A percentile compares a stretch with the other conserved stretches of the same genome.
Conservation (phyloP, 2,329 filamentous ascomycete species). For the Penicillium decumbens region DNA sequence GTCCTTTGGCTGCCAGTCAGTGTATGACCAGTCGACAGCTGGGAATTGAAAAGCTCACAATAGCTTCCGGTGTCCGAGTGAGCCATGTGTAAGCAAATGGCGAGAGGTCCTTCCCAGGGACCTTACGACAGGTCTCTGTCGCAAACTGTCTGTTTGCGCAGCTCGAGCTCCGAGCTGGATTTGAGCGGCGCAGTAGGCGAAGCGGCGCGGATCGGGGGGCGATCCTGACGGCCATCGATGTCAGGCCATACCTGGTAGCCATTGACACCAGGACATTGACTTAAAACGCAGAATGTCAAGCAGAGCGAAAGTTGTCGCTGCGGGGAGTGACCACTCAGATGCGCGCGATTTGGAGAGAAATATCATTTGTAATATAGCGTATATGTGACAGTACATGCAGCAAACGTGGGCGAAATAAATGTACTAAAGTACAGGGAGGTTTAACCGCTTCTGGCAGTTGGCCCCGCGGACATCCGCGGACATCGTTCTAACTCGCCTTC, state of each 20-base stretch:
- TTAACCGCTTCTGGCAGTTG: conserved; percentile 1
- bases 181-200: conserved; percentile 4
- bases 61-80: conserved; percentile 27
- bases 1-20: conserved; percentile 21
- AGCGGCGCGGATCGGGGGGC: not conserved
- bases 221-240: not conserved
- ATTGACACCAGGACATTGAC: not conserved
- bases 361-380: not conserved
- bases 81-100: conserved; percentile 33
- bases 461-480: conserved; percentile 13
- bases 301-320: not conserved
- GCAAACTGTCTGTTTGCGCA: conserved; percentile 14
- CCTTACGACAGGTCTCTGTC: conserved; percentile 3
- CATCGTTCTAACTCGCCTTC: not conserved
- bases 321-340: not conserved
- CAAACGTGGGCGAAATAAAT: not conserved
- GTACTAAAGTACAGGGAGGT: not conserved
- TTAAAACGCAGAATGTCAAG: not conserved
- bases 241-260: not conserved
- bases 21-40: not conserved
- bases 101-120: conserved; percentile 1
- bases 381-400: not conserved
- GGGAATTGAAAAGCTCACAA: conserved; percentile 20
- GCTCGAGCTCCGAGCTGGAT: conserved; percentile 2
- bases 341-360: not conserved